phyloP scores from a whole-genome alignment of 257 asterid genomes.

The Gentiana dahurica region DNA sequence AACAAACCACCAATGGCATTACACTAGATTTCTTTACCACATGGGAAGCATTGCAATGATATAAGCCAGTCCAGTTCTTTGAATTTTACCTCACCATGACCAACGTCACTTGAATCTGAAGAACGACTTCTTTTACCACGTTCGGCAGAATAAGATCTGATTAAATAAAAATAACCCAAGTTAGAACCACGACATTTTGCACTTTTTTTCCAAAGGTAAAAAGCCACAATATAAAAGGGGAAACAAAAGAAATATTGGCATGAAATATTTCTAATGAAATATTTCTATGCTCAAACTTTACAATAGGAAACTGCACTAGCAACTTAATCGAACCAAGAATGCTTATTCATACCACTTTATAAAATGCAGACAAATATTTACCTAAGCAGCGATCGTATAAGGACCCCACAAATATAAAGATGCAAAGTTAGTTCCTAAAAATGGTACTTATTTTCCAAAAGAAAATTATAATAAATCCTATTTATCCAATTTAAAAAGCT shows the following conservation, averaged over 20 bases:
- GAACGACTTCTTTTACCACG: slow-evolving; percentile 43
- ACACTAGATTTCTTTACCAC: slow-evolving; percentile 2
- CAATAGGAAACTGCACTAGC: neutral
- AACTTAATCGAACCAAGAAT: neutral
- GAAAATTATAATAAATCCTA: too few species aligned
- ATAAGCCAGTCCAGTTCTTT: slow-evolving; percentile 6
- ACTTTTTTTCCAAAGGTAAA: slow-evolving; percentile 2
- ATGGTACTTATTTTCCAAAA: too few species aligned
- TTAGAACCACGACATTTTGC: slow-evolving; percentile 9
- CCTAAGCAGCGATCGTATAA: neutral
- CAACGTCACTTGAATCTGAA: slow-evolving; percentile 37
- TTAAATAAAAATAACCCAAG: slow-evolving; percentile 11
- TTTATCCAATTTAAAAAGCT: too few species aligned
- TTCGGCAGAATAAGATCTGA: slow-evolving; percentile 46
- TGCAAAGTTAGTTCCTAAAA: too few species aligned
- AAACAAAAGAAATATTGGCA: neutral
- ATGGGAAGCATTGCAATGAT: neutral
- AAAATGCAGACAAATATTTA: neutral
- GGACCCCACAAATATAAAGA: too few species aligned
- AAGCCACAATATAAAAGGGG: slow-evolving; percentile 2
- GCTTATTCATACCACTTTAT: neutral
- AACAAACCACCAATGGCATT: slow-evolving; percentile 8
- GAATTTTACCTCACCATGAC: slow-evolving; percentile 43
- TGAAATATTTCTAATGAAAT: neutral
- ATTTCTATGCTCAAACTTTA: neutral